Percentiles rank a stretch among this genome's conserved stretches.
phyloP scores from a whole-genome alignment of 2,329 filamentous ascomycete species.

The Teratosphaeria viscida region DNA sequence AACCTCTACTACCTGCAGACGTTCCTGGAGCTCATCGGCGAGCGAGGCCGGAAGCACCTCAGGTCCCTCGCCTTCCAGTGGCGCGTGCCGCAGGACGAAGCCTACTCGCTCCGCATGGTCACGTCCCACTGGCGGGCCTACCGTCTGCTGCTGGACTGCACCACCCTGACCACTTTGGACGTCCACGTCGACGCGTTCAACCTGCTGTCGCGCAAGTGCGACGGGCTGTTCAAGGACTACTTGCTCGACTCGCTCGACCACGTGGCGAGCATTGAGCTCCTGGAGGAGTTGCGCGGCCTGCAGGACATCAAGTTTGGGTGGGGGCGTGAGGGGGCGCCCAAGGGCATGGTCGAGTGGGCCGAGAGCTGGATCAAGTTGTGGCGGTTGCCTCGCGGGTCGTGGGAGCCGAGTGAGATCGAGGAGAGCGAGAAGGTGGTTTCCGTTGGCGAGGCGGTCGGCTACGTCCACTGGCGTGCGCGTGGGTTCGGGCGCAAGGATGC shows the following conservation, averaged over 20 bases:
- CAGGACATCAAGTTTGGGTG: neutral
- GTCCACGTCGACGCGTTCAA: neutral
- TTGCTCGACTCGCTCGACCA: neutral
- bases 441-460: neutral
- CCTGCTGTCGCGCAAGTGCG: neutral
- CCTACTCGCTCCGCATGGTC: neutral
- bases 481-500: neutral
- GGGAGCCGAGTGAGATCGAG: neutral
- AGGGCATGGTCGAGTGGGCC: neutral
- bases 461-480: neutral
- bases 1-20: constrained; percentile 2
- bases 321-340: neutral
- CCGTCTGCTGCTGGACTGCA: neutral
- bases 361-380: neutral
- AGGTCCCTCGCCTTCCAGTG: neutral
- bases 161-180: neutral
- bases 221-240: neutral
- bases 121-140: neutral
- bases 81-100: neutral
- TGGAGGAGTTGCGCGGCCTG: neutral
- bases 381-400: neutral
- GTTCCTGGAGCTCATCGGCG: neutral
- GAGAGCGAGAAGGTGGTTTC: neutral
- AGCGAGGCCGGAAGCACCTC: neutral
- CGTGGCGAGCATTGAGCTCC: neutral